Evolutionary conservation across 163 green algal species (phyloP).

Genomic region (Chlamydomonas reinhardtii): DNA sequence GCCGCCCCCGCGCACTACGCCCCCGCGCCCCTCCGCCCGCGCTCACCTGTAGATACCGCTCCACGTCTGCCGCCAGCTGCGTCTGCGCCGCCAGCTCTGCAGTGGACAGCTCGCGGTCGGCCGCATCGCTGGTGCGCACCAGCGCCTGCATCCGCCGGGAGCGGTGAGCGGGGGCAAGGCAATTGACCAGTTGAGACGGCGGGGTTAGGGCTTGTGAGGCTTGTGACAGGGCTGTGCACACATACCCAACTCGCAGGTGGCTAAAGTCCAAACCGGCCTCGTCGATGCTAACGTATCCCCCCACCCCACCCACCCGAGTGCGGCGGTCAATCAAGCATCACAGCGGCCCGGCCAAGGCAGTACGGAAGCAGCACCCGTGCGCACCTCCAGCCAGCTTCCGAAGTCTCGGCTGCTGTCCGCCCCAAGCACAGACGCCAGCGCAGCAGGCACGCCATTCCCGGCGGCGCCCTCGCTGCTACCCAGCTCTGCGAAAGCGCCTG

Average conservation of each 20-base stretch:
- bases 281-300: too few species aligned
- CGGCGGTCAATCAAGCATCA: too few species aligned
- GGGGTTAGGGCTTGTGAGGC: too few species aligned
- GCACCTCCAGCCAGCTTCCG: conserved; percentile 28
- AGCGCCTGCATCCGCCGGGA: background rate
- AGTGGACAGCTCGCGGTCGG: background rate
- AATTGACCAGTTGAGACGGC: too few species aligned
- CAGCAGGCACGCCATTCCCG: background rate
- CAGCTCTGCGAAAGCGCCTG: background rate
- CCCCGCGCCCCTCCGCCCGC: background rate
- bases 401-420: background rate
- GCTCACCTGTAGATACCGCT: conserved; percentile 42
- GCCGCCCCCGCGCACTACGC: background rate
- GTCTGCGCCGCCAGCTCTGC: conserved; percentile 18
- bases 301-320: too few species aligned
- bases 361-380: too few species aligned
- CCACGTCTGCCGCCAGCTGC: conserved; percentile 41
- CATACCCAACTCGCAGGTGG: too few species aligned
- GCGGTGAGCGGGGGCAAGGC: background rate
- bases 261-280: too few species aligned
- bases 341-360: too few species aligned
- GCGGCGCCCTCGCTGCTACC: background rate
- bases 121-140: background rate
- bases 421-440: conserved; percentile 10
- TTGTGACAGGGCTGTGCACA: too few species aligned